These are phyloP conservation scores for Diaporthe sp. DNA, from an alignment of 2,329 filamentous ascomycete species.

Conservation along the genomic window DNA sequence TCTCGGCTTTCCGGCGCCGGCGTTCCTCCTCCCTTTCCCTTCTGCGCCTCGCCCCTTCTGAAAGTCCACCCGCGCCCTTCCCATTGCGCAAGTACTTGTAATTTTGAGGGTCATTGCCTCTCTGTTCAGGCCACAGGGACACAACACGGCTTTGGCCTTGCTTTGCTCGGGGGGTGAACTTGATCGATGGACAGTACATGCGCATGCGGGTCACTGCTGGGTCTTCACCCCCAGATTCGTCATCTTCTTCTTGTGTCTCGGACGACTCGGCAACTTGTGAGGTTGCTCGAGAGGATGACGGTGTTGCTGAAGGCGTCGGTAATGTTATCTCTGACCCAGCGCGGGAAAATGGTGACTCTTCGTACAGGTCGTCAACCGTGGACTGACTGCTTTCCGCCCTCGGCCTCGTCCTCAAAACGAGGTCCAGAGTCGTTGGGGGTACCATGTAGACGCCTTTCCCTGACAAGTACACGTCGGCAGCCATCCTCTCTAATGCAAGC, in stretches of 20 bases:
- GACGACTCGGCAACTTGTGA: slow-evolving; percentile 26
- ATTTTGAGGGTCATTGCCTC: slow-evolving; percentile 45
- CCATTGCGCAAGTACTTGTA: slow-evolving; percentile 43
- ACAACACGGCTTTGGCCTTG: slow-evolving; percentile 42
- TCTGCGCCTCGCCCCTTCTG: slow-evolving; percentile 19
- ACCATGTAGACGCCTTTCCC: slow-evolving; percentile 21
- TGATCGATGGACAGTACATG: slow-evolving; percentile 46
- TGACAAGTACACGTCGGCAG: slow-evolving; percentile 33
- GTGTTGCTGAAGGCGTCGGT: slow-evolving; percentile 32
- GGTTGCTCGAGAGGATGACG: slow-evolving; percentile 30
- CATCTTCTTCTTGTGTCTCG: background rate
- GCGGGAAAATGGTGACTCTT: slow-evolving; percentile 8
- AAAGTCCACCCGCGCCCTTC: slow-evolving; percentile 3
- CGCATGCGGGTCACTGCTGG: slow-evolving; percentile 46
- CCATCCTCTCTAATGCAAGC: slow-evolving; percentile 30
- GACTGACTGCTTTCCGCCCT: background rate
- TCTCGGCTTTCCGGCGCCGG: slow-evolving; percentile 43
- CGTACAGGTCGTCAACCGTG: background rate
- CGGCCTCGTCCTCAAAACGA: slow-evolving; percentile 8
- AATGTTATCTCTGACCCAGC: slow-evolving; percentile 16
- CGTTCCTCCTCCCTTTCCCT: slow-evolving; percentile 39
- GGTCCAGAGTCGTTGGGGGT: slow-evolving; percentile 16
- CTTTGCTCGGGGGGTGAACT: slow-evolving; percentile 40
- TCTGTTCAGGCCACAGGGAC: slow-evolving; percentile 47
- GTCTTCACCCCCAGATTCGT: slow-evolving; percentile 38